Percentiles rank a stretch among this genome's conserved stretches.
phyloP scores from a whole-genome alignment of 768 basidiomycete species.

The Lactifluus rugatus region DNA sequence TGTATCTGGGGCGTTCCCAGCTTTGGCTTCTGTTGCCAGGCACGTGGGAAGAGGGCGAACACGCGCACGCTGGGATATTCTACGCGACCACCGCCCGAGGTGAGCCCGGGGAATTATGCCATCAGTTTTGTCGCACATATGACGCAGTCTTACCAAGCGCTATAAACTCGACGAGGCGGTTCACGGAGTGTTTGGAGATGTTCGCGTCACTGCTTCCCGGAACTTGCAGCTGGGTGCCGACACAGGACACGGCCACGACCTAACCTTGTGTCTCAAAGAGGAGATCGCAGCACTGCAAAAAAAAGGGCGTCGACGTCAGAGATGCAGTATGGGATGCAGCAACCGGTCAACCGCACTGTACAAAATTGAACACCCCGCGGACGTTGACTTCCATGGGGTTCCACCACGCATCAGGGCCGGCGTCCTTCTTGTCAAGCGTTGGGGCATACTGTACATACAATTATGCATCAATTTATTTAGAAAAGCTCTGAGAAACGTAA shows the following conservation, averaged over 20 bases:
- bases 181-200: not conserved
- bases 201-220: constrained; percentile 3
- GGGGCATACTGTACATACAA: no score
- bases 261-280: not conserved
- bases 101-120: not conserved
- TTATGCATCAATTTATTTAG: no score
- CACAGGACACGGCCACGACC: not conserved
- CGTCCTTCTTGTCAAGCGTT: constrained; percentile 4
- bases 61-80: constrained; percentile 1
- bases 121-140: not conserved
- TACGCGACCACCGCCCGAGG: not conserved
- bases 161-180: constrained; percentile 10
- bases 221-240: not conserved
- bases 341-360: no score
- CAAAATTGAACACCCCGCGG: constrained; percentile 2
- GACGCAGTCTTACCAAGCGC: not conserved
- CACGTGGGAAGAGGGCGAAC: constrained; percentile 1
- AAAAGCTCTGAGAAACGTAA: no score
- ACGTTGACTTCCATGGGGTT: constrained; percentile 8
- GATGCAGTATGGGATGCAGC: no score
- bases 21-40: not conserved
- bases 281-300: not conserved
- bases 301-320: not conserved
- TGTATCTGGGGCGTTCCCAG: not conserved
- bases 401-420: constrained; percentile 10